Evolutionary conservation across 2,329 filamentous ascomycete genomes (phyloP), one percentile per base, ranked within the genome.

Genomic region (Penicillium brevicompactum): DNA sequence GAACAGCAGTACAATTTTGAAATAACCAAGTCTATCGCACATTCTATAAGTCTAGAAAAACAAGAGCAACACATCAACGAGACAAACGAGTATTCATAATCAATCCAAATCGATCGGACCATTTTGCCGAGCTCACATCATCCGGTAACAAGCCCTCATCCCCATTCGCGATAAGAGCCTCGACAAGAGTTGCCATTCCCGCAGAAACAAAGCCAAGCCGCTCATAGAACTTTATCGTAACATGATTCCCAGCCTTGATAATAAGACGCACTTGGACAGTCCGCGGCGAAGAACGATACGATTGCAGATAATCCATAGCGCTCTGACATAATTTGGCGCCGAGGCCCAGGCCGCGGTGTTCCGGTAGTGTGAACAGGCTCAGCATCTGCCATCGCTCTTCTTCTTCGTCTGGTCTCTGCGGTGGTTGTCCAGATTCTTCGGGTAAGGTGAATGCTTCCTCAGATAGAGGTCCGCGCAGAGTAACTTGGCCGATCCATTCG

Each of bases 401-500:
- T 14, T 59, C 61, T 8, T 60, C 59, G 38, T 70, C 68, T 1
- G 47, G 34, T 7, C 55, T 56, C 8, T 59, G 58, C 1, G 51
- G 40, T 8, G 56, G 58, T 13, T 68, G 65, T 1, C 65, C 64
- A n/a, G 66, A 64, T 41, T 66, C 66, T 4, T 8, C 46, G 0
- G 65, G 65, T 2, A 71, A 46, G 2, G 53, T 53, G 45, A 71
- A 73, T 4, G 57, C 57, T 4, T 42, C 51, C 27, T 46, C 55
- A 4, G 60, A 53, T n/a, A 58, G 53, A 9, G 70, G 70, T 1
- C 71, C 71, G 2, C 68, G 56, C 1, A 74, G 31, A 21, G 67
- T 72, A 7, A 70, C 60, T 42, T 70, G 71, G 7, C 65, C 69
- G 11, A 74, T 55, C 67, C 69, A 74, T 48, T 65, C 58, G 16